phyloP scores from a whole-genome alignment of 495 filamentous ascomycete genomes.

The Tuber melanosporum region DNA sequence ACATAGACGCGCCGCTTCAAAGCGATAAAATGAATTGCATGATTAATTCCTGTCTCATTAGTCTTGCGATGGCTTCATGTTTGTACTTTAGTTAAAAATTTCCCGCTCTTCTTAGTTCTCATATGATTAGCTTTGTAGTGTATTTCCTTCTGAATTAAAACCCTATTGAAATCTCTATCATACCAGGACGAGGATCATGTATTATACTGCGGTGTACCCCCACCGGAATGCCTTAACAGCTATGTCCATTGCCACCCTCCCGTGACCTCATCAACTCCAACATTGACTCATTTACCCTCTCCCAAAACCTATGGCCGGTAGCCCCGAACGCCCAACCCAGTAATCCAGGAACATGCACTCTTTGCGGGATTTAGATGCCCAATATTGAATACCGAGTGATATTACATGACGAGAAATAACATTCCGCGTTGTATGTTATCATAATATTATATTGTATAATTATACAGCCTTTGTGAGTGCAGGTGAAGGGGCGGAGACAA shows the following conservation, averaged over 20 bases:
- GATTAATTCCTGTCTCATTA: neutral
- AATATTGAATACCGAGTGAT: neutral
- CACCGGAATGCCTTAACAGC: neutral
- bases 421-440: neutral
- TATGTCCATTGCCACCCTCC: neutral
- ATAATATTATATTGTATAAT: neutral
- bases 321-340: neutral
- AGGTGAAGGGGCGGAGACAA: neutral
- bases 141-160: neutral
- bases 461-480: neutral
- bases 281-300: neutral
- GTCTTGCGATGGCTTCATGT: neutral
- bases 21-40: neutral
- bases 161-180: neutral
- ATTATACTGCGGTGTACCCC: neutral
- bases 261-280: neutral
- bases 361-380: neutral
- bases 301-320: neutral
- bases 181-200: neutral
- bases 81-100: neutral
- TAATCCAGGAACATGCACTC: neutral
- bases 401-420: neutral
- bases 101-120: neutral
- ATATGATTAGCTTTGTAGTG: neutral
- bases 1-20: conserved; percentile 5